Percentiles rank a stretch among this genome's conserved stretches.
Evolutionary conservation across 768 basidiomycete species (phyloP).

Genomic region (Lentinula sp.): DNA sequence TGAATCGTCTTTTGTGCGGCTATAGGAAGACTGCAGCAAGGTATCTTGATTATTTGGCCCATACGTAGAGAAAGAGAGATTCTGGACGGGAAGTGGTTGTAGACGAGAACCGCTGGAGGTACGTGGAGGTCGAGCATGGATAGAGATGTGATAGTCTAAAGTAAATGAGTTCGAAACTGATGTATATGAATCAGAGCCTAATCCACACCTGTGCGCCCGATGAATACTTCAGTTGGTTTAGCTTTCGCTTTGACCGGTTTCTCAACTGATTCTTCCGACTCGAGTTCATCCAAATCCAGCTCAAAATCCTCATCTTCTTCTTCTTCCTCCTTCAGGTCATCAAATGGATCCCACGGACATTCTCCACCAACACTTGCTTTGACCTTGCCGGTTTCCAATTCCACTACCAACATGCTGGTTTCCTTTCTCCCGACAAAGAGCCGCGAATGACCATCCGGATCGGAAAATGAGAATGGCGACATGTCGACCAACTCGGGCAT

Average conservation of each 20-base stretch:
- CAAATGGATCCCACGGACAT: constrained; percentile 71
- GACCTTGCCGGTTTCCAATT: constrained; percentile 75
- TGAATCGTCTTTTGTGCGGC: constrained; percentile 66
- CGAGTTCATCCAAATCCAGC: constrained; percentile 54
- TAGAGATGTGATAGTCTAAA: constrained; percentile 84
- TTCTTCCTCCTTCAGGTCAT: constrained; percentile 35
- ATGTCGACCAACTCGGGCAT: constrained; percentile 91
- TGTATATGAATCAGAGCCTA: too few relatives aligned
- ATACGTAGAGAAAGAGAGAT: constrained; percentile 86
- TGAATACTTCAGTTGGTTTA: constrained; percentile 41
- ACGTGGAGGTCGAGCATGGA: constrained; percentile 50
- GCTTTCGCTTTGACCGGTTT: constrained; percentile 14
- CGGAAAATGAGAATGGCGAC: constrained; percentile 73
- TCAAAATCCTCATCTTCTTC: constrained; percentile 23
- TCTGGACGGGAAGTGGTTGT: constrained; percentile 51
- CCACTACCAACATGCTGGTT: constrained; percentile 70
- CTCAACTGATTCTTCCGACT: constrained; percentile 24
- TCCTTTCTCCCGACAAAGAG: constrained; percentile 91
- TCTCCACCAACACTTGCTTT: constrained; percentile 71
- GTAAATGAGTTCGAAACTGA: not conserved
- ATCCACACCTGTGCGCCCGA: constrained; percentile 44
- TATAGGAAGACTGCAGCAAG: constrained; percentile 65
- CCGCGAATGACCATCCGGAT: constrained; percentile 49
- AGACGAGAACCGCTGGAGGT: constrained; percentile 10
- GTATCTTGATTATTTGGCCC: constrained; percentile 89